phyloP scores from a whole-genome alignment of 2,329 filamentous ascomycete genomes.

The Nannizzia gypsea region DNA sequence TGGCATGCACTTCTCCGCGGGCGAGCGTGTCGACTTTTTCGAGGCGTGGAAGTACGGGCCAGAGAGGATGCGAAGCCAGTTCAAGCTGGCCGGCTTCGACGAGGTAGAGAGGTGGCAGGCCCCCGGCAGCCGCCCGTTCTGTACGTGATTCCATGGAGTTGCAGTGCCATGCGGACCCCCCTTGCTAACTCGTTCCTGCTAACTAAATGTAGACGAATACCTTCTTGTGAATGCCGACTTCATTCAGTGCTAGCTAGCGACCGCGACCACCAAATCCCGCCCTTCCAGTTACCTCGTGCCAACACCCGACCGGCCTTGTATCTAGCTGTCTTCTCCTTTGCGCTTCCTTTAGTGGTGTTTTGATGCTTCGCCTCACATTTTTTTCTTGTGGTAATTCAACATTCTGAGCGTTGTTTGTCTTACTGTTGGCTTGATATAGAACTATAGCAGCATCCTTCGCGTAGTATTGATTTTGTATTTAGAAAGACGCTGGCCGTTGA shows the following conservation, averaged over 20 bases:
- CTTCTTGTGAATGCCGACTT: neutral
- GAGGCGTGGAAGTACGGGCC: conserved; percentile 4
- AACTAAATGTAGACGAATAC: neutral
- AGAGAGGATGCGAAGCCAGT: conserved; percentile 5
- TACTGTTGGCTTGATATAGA: neutral
- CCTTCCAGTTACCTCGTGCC: too few relatives aligned
- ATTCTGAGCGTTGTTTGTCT: neutral
- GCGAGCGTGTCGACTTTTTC: neutral
- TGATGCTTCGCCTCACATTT: too few relatives aligned
- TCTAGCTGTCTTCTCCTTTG: too few relatives aligned
- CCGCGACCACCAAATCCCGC: too few relatives aligned
- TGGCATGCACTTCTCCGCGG: neutral
- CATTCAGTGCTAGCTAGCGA: neutral
- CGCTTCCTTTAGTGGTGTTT: too few relatives aligned
- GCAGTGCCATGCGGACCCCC: neutral
- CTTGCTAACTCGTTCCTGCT: neutral
- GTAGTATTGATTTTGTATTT: neutral
- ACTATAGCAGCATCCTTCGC: neutral
- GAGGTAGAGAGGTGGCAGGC: neutral
- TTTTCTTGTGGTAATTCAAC: too few relatives aligned
- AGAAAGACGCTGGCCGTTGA: neutral
- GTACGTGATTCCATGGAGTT: neutral
- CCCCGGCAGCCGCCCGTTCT: conserved; percentile 1
- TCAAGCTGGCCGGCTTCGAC: neutral
- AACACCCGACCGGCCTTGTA: too few relatives aligned